Evolutionary conservation across 805 yeast genomes (phyloP).

Genomic region (Komagataella pastoris): DNA sequence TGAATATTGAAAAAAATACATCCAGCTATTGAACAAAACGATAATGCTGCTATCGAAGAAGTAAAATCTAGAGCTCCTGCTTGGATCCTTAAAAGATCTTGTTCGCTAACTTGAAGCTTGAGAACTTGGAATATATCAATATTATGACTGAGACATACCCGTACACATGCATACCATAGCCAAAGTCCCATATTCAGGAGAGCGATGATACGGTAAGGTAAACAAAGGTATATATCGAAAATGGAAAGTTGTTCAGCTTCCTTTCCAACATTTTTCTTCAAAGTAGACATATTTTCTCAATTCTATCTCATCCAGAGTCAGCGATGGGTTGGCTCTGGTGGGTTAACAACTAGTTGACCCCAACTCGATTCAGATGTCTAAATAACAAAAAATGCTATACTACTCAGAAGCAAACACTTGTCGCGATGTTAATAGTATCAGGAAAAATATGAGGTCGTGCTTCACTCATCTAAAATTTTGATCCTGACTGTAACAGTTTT

Average conservation of each 20-base stretch:
- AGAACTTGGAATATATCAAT: slow-evolving; percentile 33
- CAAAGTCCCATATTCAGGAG: slow-evolving; percentile 35
- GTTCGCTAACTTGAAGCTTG: slow-evolving; percentile 14
- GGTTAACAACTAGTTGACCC: neutral
- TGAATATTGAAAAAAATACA: slow-evolving; percentile 9
- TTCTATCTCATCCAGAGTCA: neutral
- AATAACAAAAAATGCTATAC: neutral
- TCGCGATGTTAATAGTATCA: neutral
- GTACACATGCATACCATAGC: slow-evolving; percentile 38
- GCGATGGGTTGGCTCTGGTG: neutral
- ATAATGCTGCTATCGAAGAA: slow-evolving; percentile 14
- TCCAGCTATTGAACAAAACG: slow-evolving; percentile 9
- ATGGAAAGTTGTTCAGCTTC: neutral
- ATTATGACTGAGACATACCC: slow-evolving; percentile 20
- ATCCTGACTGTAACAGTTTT: neutral
- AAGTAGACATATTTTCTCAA: neutral
- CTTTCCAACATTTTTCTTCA: neutral
- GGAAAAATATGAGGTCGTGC: neutral
- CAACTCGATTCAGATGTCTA: neutral
- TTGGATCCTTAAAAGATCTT: slow-evolving; percentile 1
- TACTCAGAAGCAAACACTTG: neutral
- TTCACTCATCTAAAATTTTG: neutral
- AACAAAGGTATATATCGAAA: slow-evolving; percentile 26
- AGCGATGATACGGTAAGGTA: slow-evolving; percentile 38
- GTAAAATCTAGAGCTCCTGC: slow-evolving; percentile 14